Evolutionary conservation across 192 early-diverging fungal species (phyloP).

Genomic region (Backusella sp.): DNA sequence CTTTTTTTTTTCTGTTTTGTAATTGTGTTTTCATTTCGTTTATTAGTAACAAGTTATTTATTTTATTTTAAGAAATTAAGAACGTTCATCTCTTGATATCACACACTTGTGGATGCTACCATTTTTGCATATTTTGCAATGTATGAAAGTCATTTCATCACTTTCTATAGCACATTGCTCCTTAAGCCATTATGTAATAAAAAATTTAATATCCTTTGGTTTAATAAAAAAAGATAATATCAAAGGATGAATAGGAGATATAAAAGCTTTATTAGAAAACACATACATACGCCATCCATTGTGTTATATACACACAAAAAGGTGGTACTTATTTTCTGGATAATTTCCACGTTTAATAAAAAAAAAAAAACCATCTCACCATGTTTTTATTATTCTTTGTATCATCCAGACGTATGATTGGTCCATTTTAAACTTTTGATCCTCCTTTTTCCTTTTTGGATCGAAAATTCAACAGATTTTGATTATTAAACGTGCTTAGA

Average conservation of each 20-base stretch:
- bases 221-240: not conserved
- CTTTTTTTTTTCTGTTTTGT: not conserved
- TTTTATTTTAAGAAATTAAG: conserved; percentile 3
- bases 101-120: not conserved
- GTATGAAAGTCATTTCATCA: not conserved
- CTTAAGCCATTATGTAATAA: not conserved
- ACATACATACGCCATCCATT: not conserved
- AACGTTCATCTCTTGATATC: not conserved
- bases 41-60: not conserved
- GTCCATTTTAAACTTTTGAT: conserved; percentile 3
- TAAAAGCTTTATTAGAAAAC: not conserved
- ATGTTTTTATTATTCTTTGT: not conserved
- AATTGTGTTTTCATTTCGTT: not conserved
- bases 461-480: not conserved
- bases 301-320: not conserved
- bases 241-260: not conserved
- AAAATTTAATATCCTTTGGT: not conserved
- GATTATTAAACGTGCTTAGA: not conserved
- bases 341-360: not conserved
- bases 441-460: not conserved
- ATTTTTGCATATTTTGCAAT: not conserved
- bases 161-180: not conserved
- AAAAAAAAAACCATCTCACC: not conserved
- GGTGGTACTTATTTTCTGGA: not conserved
- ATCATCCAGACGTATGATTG: not conserved